These are phyloP conservation scores for Colletotrichum lini DNA, from an alignment of 2,329 filamentous ascomycete species.

Conservation along the genomic window DNA sequence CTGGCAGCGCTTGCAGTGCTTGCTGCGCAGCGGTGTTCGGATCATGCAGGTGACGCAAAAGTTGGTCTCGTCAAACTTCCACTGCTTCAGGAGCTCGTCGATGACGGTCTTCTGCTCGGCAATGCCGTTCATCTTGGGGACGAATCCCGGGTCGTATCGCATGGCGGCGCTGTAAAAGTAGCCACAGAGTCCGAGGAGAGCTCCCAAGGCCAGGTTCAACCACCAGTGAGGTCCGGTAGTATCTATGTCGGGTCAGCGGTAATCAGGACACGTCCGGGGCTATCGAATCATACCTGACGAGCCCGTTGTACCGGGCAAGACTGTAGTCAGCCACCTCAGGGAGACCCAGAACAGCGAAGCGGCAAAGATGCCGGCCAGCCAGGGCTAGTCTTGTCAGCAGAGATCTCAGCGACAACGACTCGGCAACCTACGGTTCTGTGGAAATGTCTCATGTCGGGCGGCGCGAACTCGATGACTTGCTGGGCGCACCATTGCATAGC, in stretches of 20 bases:
- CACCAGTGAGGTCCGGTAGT: slow-evolving; percentile 78
- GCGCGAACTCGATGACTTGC: slow-evolving; percentile 85
- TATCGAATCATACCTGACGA: slow-evolving; percentile 62
- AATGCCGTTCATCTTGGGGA: slow-evolving; percentile 90
- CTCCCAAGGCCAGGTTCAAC: slow-evolving; percentile 81
- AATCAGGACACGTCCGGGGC: neutral
- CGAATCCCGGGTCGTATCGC: slow-evolving; percentile 90
- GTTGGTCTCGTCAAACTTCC: slow-evolving; percentile 94
- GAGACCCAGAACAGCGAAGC: slow-evolving; percentile 87
- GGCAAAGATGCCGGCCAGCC: slow-evolving; percentile 93
- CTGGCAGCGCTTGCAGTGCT: slow-evolving; percentile 93
- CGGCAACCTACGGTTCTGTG: slow-evolving; percentile 83
- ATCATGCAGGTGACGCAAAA: slow-evolving; percentile 98
- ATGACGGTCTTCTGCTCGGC: slow-evolving; percentile 92
- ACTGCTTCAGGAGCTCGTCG: slow-evolving; percentile 84
- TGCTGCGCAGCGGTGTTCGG: slow-evolving; percentile 90
- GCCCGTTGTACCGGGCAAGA: slow-evolving; percentile 69
- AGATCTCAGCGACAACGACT: slow-evolving; percentile 14
- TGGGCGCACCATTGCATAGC: slow-evolving; percentile 83
- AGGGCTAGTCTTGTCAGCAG: slow-evolving; percentile 72
- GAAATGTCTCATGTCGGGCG: slow-evolving; percentile 88
- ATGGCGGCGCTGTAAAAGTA: slow-evolving; percentile 94
- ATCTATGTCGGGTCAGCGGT: slow-evolving; percentile 60
- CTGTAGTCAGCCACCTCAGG: slow-evolving; percentile 79
- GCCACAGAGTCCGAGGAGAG: slow-evolving; percentile 74